Evolutionary conservation across 1,284 basidiomycete genomes (phyloP), one percentile per base, ranked within the genome.

Genomic region (Bondarzewia mesenterica): DNA sequence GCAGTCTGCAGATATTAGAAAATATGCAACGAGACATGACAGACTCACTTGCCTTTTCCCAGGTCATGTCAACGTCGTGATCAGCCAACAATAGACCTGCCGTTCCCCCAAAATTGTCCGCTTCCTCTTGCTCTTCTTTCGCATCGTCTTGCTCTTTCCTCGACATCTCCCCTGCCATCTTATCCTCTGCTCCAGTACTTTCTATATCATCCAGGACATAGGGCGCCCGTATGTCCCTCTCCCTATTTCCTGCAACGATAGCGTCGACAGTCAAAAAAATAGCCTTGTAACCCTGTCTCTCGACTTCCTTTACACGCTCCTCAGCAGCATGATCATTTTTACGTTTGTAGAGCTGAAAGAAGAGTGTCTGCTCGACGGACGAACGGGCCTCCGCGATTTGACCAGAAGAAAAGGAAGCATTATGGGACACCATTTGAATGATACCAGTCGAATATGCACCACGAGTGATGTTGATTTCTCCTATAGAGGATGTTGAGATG

Each of bases 201-300:
- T 85, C 82, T 47, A 77, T 67, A 32, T 81, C 80, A 50, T 85
- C 81, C 14, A 80, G 56, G 47, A 73, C 69, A 71, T 81, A 83
- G 6, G 79, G 76, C 50, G 75, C 77, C 48, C 75, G 72, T 38
- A 81, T 77, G 57, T 96, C 93, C 41, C 80, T 67, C 65, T 96
- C 93, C 36, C 93, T 76, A 60, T 93, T 93, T 12, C 92, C 88
- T 6, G 89, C 77, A 7, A 90, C 81, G 4, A 90, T 75, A 6
- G 92, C 91, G 67, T 96, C 93, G 3, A 94, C 93, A 0, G 93
- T 96, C 40, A 96, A 68, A 65, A 92, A 90, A 47, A 97, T 88
- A 1, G 90, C 92, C 47, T 83, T 89, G 64, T 86, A 90, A 0
- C 88, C 88, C 8, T 86, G 66, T 16, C 63, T 59, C 55, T 89